Conservation (phyloP, 2,329 filamentous ascomycete genomes). For the Arthrinium puccinioides region DNA sequence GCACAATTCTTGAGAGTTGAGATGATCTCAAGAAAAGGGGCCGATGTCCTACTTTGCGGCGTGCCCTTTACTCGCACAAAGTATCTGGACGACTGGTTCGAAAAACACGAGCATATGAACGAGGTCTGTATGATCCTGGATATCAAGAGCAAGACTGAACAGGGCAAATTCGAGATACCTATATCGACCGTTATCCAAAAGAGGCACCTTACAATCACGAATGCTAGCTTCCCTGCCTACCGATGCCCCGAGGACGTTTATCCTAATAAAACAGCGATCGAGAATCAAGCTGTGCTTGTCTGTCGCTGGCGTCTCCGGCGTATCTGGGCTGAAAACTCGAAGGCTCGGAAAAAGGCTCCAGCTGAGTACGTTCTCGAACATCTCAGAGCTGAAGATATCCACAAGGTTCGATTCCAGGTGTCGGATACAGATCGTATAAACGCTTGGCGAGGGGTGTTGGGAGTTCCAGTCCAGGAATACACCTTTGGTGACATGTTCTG, state of each 20-base stretch:
- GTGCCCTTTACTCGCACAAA: slow-evolving; percentile 19
- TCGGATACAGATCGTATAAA: slow-evolving; percentile 2
- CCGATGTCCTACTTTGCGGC: slow-evolving; percentile 11
- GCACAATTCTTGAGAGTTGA: not conserved
- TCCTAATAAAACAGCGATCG: slow-evolving; percentile 1
- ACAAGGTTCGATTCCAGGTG: not conserved
- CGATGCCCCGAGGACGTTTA: not conserved
- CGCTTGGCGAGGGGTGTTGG: slow-evolving; percentile 4
- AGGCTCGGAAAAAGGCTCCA: not conserved
- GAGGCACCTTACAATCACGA: not conserved
- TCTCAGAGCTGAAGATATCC: slow-evolving; percentile 12
- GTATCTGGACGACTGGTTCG: slow-evolving; percentile 17
- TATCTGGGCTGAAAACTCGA: not conserved
- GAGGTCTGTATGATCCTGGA: slow-evolving; percentile 20
- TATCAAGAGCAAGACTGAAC: slow-evolving; percentile 16
- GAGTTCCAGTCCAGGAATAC: slow-evolving; percentile 29
- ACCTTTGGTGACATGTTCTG: slow-evolving; percentile 57
- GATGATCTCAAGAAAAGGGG: not conserved
- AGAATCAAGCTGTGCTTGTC: slow-evolving; percentile 22
- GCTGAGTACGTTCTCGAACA: not conserved
- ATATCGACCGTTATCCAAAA: slow-evolving; percentile 9
- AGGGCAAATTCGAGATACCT: slow-evolving; percentile 15
- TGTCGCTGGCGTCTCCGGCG: slow-evolving; percentile 22
- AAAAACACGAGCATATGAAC: slow-evolving; percentile 18
- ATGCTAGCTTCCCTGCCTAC: not conserved